Base-by-base conservation (phyloP, 179 eudicot genomes). In the Silene vulgaris region DNA sequence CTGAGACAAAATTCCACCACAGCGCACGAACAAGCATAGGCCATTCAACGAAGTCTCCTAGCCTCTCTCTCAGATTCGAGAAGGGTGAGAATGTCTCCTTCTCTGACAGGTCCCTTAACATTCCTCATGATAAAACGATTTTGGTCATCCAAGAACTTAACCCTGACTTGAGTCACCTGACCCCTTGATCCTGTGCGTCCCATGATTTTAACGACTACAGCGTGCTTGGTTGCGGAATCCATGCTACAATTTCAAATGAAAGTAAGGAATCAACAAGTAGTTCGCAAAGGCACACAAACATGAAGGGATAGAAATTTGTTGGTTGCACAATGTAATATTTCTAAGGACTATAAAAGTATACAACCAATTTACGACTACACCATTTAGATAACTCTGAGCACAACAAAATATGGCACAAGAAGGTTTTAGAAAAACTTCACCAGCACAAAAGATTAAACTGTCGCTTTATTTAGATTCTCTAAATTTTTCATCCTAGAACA, bases 41-140 rank as follows among this genome's bases (percentile, higher is more conserved):
- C 5, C 60, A 28, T 5, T 72, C 66, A 77, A 65, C 80, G 76
- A 72, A 77, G 80, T 32, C 80, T 77, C 65, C 80, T 77, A 5
- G 80, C 80, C 35, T 77, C 80, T 64, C 80, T 72, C 80, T 77
- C 80, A 9, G 80, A 77, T 63, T 77, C 80, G 11, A 77, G 80
- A 23, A 77, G 80, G 45, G 80, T 77, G n/a, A 77, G 80, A 20
- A 77, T 50, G 64, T 77, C 80, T 2, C 80, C 80, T 64, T 77
- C 80, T 59, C 80, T 77, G 57, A 77, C 80, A 0, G 80, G 80
- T 64, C 80, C 80, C 72, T 77, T 77, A 13, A 77, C 80, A 5
- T 77, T 77, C 80, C 80, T 77, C 80, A 77, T 77, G 72, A 77
- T 77, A 37, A 77, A 77, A 72, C 80, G 80, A 66, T 77, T 77